Percentiles rank a stretch among this genome's conserved stretches.
Evolutionary conservation across 768 basidiomycete genomes (phyloP).

Genomic region (Postia placenta): DNA sequence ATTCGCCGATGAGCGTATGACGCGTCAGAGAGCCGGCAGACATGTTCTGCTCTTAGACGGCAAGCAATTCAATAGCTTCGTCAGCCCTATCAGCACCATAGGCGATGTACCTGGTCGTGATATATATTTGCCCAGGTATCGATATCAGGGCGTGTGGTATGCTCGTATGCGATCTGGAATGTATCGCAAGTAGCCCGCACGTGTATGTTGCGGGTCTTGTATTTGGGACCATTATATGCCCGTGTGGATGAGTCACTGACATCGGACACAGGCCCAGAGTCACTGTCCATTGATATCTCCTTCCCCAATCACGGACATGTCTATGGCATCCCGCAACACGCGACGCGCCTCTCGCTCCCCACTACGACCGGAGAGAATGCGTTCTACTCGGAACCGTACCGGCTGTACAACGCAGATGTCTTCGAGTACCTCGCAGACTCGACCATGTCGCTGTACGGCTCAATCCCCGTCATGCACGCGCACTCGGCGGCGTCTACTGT

Average conservation of each 20-base stretch:
- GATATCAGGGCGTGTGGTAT: too few relatives aligned
- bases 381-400: conserved; percentile 84
- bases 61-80: too few relatives aligned
- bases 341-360: conserved; percentile 83
- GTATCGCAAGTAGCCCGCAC: too few relatives aligned
- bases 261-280: conserved; percentile 76
- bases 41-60: too few relatives aligned
- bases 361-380: conserved; percentile 77
- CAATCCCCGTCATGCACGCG: conserved; percentile 90
- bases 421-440: conserved; percentile 90
- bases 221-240: not conserved
- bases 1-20: too few relatives aligned
- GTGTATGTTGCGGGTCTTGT: too few relatives aligned
- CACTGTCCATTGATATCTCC: conserved; percentile 83
- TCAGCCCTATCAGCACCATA: too few relatives aligned
- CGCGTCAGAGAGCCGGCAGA: too few relatives aligned
- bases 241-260: not conserved
- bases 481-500: conserved; percentile 86
- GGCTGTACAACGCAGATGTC: conserved; percentile 92
- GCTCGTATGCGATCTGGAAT: too few relatives aligned
- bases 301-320: conserved; percentile 91
- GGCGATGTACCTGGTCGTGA: too few relatives aligned
- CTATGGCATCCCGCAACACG: conserved; percentile 96
- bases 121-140: too few relatives aligned
- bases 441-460: conserved; percentile 80